phyloP scores from a whole-genome alignment of 345 rosid species.

The Turritis glabra region DNA sequence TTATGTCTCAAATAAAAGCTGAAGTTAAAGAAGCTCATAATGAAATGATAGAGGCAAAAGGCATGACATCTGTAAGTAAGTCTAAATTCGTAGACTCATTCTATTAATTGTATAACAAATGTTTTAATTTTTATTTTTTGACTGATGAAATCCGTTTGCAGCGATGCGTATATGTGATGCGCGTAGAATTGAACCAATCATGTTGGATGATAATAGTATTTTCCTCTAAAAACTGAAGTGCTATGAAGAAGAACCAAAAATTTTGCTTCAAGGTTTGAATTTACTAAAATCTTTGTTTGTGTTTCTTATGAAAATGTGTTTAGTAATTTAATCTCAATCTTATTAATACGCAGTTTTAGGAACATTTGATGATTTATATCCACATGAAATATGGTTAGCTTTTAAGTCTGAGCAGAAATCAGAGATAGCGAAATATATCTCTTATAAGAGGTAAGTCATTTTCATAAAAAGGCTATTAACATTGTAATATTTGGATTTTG shows the following conservation, averaged over 20 bases:
- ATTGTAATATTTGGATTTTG: background rate
- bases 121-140: background rate
- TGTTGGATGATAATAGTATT: conserved; percentile 49
- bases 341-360: conserved; percentile 46
- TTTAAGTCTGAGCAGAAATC: too few relatives aligned
- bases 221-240: conserved; percentile 65
- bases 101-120: background rate
- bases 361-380: conserved; percentile 32
- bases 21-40: conserved; percentile 60
- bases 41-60: conserved; percentile 55
- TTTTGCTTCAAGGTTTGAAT: conserved; percentile 71
- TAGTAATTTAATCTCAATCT: background rate
- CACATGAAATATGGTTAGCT: too few relatives aligned
- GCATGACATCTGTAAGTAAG: conserved; percentile 51
- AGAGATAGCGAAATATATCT: too few relatives aligned
- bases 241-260: conserved; percentile 42
- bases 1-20: conserved; percentile 55
- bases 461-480: background rate
- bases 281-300: background rate
- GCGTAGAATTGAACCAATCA: conserved; percentile 60
- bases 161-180: conserved; percentile 68
- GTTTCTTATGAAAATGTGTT: background rate
- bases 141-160: conserved; percentile 16
- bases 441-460: conserved; percentile 42
- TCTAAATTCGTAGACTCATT: background rate